These are phyloP conservation scores for Eimeria maxima DNA, from an alignment of 169 alveolate species.

Conservation along the genomic window DNA sequence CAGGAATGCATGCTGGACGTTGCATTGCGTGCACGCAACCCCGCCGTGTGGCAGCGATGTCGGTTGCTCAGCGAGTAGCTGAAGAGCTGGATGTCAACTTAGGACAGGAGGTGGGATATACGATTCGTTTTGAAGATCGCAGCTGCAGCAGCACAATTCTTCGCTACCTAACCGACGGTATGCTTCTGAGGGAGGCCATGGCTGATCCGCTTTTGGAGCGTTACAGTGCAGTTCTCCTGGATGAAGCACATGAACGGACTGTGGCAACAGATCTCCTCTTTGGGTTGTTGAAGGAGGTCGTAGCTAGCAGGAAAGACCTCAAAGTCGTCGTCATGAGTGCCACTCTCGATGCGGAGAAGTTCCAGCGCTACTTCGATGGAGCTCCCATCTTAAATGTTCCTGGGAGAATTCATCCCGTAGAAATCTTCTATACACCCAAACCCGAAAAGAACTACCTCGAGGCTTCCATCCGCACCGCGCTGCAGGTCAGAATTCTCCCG, in stretches of 20 bases:
- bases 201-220: constrained; percentile 94
- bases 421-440: constrained; percentile 95
- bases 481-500: constrained; percentile 73
- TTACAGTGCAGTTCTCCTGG: constrained; percentile 96
- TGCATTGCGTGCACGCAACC: constrained; percentile 99
- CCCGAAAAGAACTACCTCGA: constrained; percentile 98
- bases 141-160: constrained; percentile 93
- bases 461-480: constrained; percentile 97
- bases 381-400: constrained; percentile 98
- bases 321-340: constrained; percentile 99
- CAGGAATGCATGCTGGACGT: constrained; percentile 87
- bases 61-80: constrained; percentile 99
- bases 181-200: constrained; percentile 98
- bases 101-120: constrained; percentile 97
- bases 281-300: constrained; percentile 97
- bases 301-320: constrained; percentile 92
- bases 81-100: constrained; percentile 97
- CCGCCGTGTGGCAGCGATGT: constrained; percentile 99
- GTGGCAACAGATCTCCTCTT: constrained; percentile 98
- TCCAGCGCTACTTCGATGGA: constrained; percentile 91
- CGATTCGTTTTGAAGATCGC: constrained; percentile 99
- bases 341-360: constrained; percentile 97
- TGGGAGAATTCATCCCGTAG: constrained; percentile 99
- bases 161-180: constrained; percentile 98
- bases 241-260: constrained; percentile 99